Evolutionary conservation across 2,329 filamentous ascomycete species (phyloP), one percentile per base, ranked within the genome.

Genomic region (Fusarium sp.): DNA sequence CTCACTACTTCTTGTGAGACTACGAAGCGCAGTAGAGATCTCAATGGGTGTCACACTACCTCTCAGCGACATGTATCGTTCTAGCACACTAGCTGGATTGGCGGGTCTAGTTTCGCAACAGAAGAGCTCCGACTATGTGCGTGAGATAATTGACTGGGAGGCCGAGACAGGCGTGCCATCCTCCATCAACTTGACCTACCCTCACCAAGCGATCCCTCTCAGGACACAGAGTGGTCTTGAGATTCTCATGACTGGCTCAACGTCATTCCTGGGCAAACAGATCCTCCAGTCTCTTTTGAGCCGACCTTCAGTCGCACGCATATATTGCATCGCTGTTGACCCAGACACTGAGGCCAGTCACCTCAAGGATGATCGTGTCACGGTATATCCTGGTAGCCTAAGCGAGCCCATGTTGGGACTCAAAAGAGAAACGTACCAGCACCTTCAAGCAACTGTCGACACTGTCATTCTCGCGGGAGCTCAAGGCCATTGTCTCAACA

Each of bases 21-120:
- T 63, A 3, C 59, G 51, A 12, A 63, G 59, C n/a, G 39, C 59
- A 28, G 57, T 63, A 3, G 39, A 63, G 32, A 63, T 42, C 20
- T 63, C 59, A 2, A 63, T 57, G 59, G 59, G 51, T 1, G 5
- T 47, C 5, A 57, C 50, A 20, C 24, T 63, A 3, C 18, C 39
- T 6, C 59, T 63, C 7, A 63, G 59, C 13, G 51, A 63, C 2
- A 63, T 63, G 59, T 63, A 63, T 12, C 59, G 41, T 0, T 47
- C 17, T 1, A 63, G 59, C 8, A 63, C 59, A 2, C 36, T 57
- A 0, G 5, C 12, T 2, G 59, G 39, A 15, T 35, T 63, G 51
- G 41, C 41, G 24, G 17, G 2, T 5, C 13, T 63, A 3, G 15
- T 45, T 13, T 1, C 32, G 17, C 18, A 45, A 1, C 59, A 45